A percentile compares a stretch with the other conserved stretches of the same genome.
These are phyloP conservation scores for Neurospora pannonica DNA, from an alignment of 495 filamentous ascomycete species.

Conservation along the genomic window DNA sequence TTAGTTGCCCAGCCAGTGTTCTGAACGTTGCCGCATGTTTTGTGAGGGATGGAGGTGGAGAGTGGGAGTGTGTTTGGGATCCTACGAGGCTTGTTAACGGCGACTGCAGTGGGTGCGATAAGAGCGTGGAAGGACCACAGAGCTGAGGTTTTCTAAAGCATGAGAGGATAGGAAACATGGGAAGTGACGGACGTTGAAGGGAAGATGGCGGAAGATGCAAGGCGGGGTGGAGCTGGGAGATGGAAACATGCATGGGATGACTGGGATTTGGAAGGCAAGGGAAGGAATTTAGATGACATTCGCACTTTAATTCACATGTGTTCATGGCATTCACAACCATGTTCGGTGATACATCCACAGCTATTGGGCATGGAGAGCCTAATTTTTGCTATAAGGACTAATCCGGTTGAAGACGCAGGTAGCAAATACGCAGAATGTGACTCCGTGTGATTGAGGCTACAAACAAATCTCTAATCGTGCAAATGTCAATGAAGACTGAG, in stretches of 20 bases:
- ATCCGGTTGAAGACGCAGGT: too few relatives aligned
- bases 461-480: not conserved
- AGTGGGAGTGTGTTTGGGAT: accelerated
- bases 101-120: not conserved
- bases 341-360: not conserved
- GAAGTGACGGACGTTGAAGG: not conserved
- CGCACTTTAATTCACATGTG: not conserved
- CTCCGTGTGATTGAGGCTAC: not conserved
- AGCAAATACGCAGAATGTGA: not conserved
- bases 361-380: too few relatives aligned
- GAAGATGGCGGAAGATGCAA: not conserved
- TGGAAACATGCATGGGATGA: not conserved
- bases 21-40: not conserved
- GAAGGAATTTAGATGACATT: not conserved
- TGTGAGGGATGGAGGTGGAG: not conserved
- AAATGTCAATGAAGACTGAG: not conserved
- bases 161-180: too few relatives aligned
- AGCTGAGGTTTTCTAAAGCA: too few relatives aligned
- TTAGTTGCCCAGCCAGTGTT: not conserved
- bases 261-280: not conserved
- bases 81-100: not conserved
- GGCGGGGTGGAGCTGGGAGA: not conserved
- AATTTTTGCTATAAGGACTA: too few relatives aligned
- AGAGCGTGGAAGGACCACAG: not conserved
- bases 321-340: too few relatives aligned